Evolutionary conservation across 2,329 filamentous ascomycete genomes (phyloP).

Genomic region (Xylaria digitata): DNA sequence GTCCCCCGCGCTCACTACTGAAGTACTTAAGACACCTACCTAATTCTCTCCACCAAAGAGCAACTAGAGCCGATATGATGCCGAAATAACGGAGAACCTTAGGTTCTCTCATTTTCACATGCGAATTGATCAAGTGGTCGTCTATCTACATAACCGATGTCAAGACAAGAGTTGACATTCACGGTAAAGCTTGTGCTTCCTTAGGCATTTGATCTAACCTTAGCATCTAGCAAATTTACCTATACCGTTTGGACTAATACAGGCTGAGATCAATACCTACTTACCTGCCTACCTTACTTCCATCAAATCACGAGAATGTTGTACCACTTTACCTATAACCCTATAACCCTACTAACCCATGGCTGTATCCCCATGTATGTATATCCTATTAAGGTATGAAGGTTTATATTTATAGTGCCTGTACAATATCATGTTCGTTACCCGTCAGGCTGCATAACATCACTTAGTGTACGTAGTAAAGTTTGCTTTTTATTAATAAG

Average conservation of each 20-base stretch:
- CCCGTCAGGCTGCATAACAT: slow-evolving; percentile 9
- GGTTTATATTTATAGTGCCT: background rate
- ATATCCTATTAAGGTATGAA: background rate
- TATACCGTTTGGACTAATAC: no score
- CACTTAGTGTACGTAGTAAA: background rate
- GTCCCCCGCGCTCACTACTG: slow-evolving; percentile 14
- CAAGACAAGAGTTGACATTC: background rate
- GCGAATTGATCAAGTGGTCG: slow-evolving; percentile 10
- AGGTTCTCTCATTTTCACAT: slow-evolving; percentile 25
- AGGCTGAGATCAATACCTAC: no score
- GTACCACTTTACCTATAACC: no score
- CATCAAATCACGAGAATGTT: no score
- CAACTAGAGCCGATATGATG: background rate
- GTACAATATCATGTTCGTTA: background rate
- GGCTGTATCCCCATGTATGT: no score
- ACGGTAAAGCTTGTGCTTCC: slow-evolving; percentile 7
- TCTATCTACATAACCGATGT: slow-evolving; percentile 1
- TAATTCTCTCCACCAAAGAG: background rate
- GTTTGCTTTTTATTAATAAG: slow-evolving; percentile 32
- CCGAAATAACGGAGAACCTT: slow-evolving; percentile 6
- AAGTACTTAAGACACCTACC: no score
- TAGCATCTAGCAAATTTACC: background rate
- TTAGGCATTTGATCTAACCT: background rate
- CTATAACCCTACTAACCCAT: no score
- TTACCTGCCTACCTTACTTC: no score